These are phyloP conservation scores for Penicillium cinerascens DNA, from an alignment of 495 filamentous ascomycete genomes.

Conservation along the genomic window DNA sequence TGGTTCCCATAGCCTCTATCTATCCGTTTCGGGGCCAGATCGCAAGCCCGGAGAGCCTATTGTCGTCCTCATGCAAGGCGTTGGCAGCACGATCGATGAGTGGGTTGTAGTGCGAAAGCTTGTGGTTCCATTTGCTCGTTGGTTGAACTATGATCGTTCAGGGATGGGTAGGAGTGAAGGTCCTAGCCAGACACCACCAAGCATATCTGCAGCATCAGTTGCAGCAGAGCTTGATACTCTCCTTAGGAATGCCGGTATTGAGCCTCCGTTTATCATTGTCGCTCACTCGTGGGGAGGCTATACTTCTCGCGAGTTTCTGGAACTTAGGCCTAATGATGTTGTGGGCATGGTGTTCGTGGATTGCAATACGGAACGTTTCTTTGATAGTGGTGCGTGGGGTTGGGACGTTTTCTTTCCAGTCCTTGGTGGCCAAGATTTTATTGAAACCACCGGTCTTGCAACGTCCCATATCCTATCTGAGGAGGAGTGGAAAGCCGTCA, in stretches of 20 bases:
- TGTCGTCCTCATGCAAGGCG: constrained; percentile 36
- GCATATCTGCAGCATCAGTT: constrained; percentile 12
- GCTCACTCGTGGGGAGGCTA: constrained; percentile 43
- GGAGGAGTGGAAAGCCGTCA: constrained; percentile 14
- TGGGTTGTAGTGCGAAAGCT: constrained; percentile 27
- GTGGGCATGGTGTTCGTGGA: constrained; percentile 30
- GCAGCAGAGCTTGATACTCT: constrained; percentile 20
- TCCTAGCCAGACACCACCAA: constrained; percentile 12
- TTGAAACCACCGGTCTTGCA: constrained; percentile 17
- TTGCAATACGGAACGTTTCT: constrained; percentile 20
- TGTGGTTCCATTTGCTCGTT: constrained; percentile 21
- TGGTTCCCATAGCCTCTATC: constrained; percentile 21
- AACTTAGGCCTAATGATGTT: constrained; percentile 20
- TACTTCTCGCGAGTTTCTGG: constrained; percentile 35
- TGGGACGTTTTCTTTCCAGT: constrained; percentile 12
- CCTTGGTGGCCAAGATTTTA: constrained; percentile 13
- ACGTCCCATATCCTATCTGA: constrained; percentile 16
- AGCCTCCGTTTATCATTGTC: constrained; percentile 37
- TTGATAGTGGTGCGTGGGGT: constrained; percentile 15
- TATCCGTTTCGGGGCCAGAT: constrained; percentile 20
- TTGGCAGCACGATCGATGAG: constrained; percentile 31
- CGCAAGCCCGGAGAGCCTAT: constrained; percentile 21
- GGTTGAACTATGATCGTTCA: constrained; percentile 31
- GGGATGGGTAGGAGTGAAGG: constrained; percentile 23
- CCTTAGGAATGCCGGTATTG: constrained; percentile 16